phyloP scores from a whole-genome alignment of 371 early-diverging fungal species.

The Rhizopus delemar region DNA sequence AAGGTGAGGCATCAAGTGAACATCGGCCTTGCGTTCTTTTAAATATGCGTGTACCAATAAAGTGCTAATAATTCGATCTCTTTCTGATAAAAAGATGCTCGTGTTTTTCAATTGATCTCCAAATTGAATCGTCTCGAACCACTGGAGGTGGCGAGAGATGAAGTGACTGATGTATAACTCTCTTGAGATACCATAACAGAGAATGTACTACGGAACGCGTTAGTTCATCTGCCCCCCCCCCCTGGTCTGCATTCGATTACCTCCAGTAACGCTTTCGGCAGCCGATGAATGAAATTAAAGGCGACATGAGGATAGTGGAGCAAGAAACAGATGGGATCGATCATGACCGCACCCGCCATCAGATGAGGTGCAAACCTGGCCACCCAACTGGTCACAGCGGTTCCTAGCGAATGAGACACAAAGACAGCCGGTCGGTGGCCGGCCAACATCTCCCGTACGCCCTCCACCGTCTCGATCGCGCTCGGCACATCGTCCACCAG shows the following conservation, averaged over 20 bases:
- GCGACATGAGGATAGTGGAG: conserved; percentile 64
- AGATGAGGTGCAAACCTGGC: conserved; percentile 45
- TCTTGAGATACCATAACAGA: conserved; percentile 61
- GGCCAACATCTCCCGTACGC: conserved; percentile 46
- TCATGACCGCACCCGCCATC: conserved; percentile 53
- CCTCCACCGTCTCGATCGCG: conserved; percentile 55
- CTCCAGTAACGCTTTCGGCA: conserved; percentile 55
- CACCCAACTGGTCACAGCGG: conserved; percentile 51
- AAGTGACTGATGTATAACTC: conserved; percentile 67
- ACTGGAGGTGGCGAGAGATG: conserved; percentile 65
- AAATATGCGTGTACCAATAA: conserved; percentile 38
- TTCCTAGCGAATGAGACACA: conserved; percentile 71
- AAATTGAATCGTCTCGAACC: conserved; percentile 60
- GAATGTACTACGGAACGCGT: conserved; percentile 34
- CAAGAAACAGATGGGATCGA: conserved; percentile 75
- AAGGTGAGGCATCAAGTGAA: conserved; percentile 43
- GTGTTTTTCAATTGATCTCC: conserved; percentile 11
- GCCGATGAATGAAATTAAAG: conserved; percentile 67
- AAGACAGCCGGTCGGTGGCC: conserved; percentile 57
- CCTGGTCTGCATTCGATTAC: conserved; percentile 14
- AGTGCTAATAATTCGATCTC: conserved; percentile 50
- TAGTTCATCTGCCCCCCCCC: too few relatives aligned
- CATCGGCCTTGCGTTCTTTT: conserved; percentile 21
- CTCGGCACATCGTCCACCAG: conserved; percentile 60
- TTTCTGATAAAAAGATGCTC: conserved; percentile 45